Evolutionary conservation across 345 rosid genomes (phyloP).

Genomic region (Salix arbutifolia): DNA sequence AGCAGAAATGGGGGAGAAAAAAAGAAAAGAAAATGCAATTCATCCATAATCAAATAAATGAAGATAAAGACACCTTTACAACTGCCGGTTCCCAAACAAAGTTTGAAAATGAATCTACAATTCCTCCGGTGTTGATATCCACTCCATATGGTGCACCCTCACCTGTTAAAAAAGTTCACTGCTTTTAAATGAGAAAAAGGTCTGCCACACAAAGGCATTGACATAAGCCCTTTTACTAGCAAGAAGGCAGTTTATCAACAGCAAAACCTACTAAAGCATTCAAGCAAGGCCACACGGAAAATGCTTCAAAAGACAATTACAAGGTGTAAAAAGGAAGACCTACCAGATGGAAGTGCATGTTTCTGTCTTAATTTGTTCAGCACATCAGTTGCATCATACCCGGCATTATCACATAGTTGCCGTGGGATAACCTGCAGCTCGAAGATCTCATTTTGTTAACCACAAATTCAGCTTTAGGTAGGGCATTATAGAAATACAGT

Average conservation of each 20-base stretch:
- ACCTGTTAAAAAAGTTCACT: slow-evolving; percentile 34
- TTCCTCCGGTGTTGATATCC: slow-evolving; percentile 92
- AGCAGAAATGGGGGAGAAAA: not conserved
- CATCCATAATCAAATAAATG: not conserved
- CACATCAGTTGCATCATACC: slow-evolving; percentile 98
- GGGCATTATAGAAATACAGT: not conserved
- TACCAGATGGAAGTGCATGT: slow-evolving; percentile 88
- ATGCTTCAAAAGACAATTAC: not conserved
- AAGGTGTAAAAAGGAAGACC: slow-evolving; percentile 11
- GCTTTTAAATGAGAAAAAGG: too few relatives aligned
- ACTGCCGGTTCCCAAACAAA: slow-evolving; percentile 99
- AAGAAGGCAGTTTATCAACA: not conserved
- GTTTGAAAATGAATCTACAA: slow-evolving; percentile 89
- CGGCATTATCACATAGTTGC: slow-evolving; percentile 98
- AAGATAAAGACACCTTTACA: slow-evolving; percentile 57
- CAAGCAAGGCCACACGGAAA: not conserved
- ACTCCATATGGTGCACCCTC: slow-evolving; percentile 94
- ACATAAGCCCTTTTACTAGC: not conserved
- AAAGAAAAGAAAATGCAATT: not conserved
- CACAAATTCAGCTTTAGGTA: not conserved
- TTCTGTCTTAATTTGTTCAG: slow-evolving; percentile 94
- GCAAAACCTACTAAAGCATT: not conserved
- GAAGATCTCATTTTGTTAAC: not conserved
- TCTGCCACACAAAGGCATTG: not conserved
- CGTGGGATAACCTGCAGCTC: slow-evolving; percentile 81